phyloP scores from a whole-genome alignment of 306 rosid species.

The Betula pendula region DNA sequence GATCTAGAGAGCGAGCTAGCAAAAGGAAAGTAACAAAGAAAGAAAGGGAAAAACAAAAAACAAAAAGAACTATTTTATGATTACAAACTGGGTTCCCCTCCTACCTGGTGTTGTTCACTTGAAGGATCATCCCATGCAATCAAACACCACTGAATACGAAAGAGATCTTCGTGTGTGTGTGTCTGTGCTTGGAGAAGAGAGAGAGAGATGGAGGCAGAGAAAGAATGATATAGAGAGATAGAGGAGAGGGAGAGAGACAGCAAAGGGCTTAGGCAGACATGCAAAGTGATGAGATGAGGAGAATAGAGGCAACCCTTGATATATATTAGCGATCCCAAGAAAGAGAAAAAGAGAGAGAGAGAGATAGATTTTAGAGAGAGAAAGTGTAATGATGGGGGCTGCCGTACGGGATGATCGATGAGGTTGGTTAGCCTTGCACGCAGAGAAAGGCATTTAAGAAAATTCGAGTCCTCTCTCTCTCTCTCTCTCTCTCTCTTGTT shows the following conservation, averaged over 20 bases:
- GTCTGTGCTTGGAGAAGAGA: too few species aligned
- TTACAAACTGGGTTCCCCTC: not conserved
- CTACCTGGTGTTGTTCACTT: conserved; percentile 73
- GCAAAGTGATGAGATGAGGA: conserved; percentile 68
- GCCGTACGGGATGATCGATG: conserved; percentile 56
- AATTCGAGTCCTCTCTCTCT: conserved; percentile 35
- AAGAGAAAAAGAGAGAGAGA: conserved; percentile 10
- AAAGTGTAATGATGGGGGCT: conserved; percentile 33
- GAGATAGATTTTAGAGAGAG: conserved; percentile 5
- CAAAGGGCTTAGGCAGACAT: conserved; percentile 35
- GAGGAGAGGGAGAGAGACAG: not conserved
- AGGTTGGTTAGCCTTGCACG: conserved; percentile 54
- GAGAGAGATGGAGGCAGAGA: not conserved
- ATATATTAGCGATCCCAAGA: conserved; percentile 52
- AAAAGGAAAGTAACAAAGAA: not conserved
- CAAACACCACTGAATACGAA: not conserved
- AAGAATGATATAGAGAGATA: not conserved
- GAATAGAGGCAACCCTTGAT: conserved; percentile 35
- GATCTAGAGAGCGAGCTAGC: not conserved
- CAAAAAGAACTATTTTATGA: not conserved
- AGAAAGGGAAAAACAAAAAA: not conserved
- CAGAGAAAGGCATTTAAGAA: conserved; percentile 54
- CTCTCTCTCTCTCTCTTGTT: conserved; percentile 21
- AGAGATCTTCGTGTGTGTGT: too few species aligned
- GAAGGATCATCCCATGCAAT: conserved; percentile 80